Conservation (phyloP, 768 basidiomycete genomes). For the Pleurotus djamor region DNA sequence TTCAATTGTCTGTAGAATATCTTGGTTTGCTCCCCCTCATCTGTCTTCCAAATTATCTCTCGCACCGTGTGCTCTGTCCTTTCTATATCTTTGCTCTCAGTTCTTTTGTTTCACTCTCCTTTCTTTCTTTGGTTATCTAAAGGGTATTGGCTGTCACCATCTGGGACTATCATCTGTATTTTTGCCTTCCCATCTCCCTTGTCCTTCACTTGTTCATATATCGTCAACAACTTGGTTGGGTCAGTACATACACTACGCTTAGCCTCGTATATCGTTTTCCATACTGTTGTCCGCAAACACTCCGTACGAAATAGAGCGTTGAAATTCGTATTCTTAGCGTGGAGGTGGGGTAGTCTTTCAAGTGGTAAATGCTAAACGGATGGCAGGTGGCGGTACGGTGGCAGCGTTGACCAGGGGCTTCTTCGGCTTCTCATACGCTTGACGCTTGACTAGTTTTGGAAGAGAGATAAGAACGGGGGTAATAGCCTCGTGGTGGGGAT, state of each 20-base stretch:
- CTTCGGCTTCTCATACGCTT: not conserved
- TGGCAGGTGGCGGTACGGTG: slow-evolving; percentile 6
- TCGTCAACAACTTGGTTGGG: slow-evolving; percentile 13
- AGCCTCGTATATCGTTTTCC: not conserved
- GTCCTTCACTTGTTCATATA: slow-evolving; percentile 15
- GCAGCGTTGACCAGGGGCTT: not conserved
- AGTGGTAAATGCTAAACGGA: slow-evolving; percentile 1
- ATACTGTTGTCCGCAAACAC: slow-evolving; percentile 1
- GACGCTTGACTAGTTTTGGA: not conserved
- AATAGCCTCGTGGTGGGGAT: not conserved
- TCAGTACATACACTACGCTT: slow-evolving; percentile 5
- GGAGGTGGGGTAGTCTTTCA: not conserved
- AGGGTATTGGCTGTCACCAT: slow-evolving; percentile 7
- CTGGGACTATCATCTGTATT: slow-evolving; percentile 20
- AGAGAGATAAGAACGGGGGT: not conserved
- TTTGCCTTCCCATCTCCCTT: slow-evolving; percentile 20
- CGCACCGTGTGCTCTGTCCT: slow-evolving; percentile 3
- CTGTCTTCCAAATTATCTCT: not conserved
- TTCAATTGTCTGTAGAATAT: slow-evolving; percentile 32
- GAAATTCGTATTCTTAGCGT: not conserved
- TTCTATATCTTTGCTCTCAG: not conserved
- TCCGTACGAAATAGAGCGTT: not conserved
- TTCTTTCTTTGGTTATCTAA: not conserved
- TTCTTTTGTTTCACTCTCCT: not conserved
- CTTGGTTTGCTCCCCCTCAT: slow-evolving; percentile 5